Evolutionary conservation across 257 asterid species (phyloP).

Genomic region (Coffea eugenioides): DNA sequence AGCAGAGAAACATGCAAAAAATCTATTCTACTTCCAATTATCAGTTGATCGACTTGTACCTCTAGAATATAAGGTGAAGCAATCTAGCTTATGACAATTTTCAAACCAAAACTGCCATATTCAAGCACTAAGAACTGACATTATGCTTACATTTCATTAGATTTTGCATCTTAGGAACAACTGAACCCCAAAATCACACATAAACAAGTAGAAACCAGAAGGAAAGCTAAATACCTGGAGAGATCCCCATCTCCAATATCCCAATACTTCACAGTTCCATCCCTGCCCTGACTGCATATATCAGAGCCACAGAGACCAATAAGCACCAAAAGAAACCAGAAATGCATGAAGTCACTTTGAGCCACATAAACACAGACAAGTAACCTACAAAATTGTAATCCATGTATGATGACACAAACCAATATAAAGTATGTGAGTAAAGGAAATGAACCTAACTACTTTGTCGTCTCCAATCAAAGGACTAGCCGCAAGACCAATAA

Average conservation of each 20-base stretch:
- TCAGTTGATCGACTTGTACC: not conserved
- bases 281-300: slow-evolving; percentile 73
- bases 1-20: not conserved
- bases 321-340: slow-evolving; percentile 9
- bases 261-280: slow-evolving; percentile 85
- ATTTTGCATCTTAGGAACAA: not conserved
- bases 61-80: too few species aligned
- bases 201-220: not conserved
- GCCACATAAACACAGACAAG: not conserved
- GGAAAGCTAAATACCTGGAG: slow-evolving; percentile 39
- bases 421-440: not conserved
- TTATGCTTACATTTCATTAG: not conserved
- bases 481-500: slow-evolving; percentile 55
- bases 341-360: not conserved
- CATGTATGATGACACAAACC: not conserved
- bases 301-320: not conserved
- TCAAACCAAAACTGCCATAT: not conserved
- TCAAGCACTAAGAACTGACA: not conserved
- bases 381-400: not conserved
- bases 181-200: not conserved
- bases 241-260: slow-evolving; percentile 71
- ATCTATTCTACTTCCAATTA: not conserved
- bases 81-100: not conserved
- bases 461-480: slow-evolving; percentile 51
- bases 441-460: slow-evolving; percentile 47